phyloP scores from a whole-genome alignment of 371 early-diverging fungal genomes.

The Mitosporidium daphniae region DNA sequence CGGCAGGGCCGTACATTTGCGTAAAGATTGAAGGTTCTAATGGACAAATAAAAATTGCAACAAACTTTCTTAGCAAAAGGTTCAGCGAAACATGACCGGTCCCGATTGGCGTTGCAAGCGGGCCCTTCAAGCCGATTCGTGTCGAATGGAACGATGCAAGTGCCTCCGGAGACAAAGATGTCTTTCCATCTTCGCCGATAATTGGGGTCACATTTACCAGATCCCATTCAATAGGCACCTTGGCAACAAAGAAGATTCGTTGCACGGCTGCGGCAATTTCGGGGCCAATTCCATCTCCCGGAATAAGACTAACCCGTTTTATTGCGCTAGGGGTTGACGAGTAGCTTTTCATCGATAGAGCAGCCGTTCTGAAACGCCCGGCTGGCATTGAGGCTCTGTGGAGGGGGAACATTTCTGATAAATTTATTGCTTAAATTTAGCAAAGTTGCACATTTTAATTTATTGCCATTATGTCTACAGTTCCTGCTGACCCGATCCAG shows the following conservation, averaged over 20 bases:
- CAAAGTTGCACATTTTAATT: too few relatives aligned
- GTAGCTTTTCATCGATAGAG: too few relatives aligned
- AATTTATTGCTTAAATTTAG: too few relatives aligned
- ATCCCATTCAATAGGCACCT: constrained; percentile 82
- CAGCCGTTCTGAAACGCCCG: too few relatives aligned
- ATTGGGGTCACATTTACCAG: constrained; percentile 65
- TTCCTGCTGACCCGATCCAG: too few relatives aligned
- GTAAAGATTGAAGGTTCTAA: constrained; percentile 49
- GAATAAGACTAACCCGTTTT: constrained; percentile 82
- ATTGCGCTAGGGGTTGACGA: too few relatives aligned
- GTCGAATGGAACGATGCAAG: constrained; percentile 50
- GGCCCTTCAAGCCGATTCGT: constrained; percentile 75
- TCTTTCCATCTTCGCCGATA: constrained; percentile 38
- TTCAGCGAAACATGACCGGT: constrained; percentile 92
- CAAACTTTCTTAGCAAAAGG: constrained; percentile 49
- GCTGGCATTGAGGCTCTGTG: too few relatives aligned
- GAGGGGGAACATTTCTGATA: too few relatives aligned
- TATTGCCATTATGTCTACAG: too few relatives aligned
- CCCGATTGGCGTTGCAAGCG: constrained; percentile 79
- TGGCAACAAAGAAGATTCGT: constrained; percentile 56
- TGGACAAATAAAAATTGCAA: not conserved
- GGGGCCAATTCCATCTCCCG: constrained; percentile 92
- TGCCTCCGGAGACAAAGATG: constrained; percentile 57
- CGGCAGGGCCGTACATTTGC: constrained; percentile 90
- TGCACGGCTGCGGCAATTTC: constrained; percentile 71